Base-by-base conservation (phyloP, 148 eudicot species). In the Heliamphora exappendiculata region DNA sequence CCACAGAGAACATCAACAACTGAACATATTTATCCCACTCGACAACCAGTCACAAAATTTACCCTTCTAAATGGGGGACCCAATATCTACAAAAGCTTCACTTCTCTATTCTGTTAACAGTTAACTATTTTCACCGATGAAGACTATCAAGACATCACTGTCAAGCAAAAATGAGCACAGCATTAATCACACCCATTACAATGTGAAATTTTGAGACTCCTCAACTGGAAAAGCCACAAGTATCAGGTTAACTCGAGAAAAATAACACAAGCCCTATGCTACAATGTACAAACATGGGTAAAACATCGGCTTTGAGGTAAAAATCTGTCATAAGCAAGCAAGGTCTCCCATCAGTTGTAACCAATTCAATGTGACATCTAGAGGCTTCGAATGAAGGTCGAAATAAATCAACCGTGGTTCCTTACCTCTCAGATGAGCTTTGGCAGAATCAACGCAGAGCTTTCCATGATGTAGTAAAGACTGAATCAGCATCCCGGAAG, bases 401-500 rank as follows among this genome's bases (percentile, higher is more conserved):
- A 77, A 55, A 47, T 19, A 54, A 39, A 39, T 66, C 16, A 17
- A 68, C 65, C 19, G 17, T 8, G 28, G 7, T 51, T 37, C 16
- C 16, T 33, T 22, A 37, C 34, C 66, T 57, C 50, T 39, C 29
- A 4, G 19, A 28, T 20, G 19, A 53, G 63, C 6, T 54, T 55
- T 36, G 64, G 22, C 45, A 36, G 45, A 36, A 54, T 53, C 45
- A 33, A 33, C 62, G 2, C 19, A n/a, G 34, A 37, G 64, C 47
- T 58, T 29, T 60, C 29, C 37, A 41, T 24, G 24, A 44, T 10
- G 6, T 58, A 74, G 68, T 13, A 53, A 47, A 64, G 42, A 26
- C 36, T 36, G 39, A 73, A 63, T 73, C 74, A 87, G 57, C 87
- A 84, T 24, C 73, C 90, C 0, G 98, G 98, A 72, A 89, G 91